These are phyloP conservation scores for Colletotrichum sp. DNA, from an alignment of 2,329 filamentous ascomycete species.

Conservation along the genomic window DNA sequence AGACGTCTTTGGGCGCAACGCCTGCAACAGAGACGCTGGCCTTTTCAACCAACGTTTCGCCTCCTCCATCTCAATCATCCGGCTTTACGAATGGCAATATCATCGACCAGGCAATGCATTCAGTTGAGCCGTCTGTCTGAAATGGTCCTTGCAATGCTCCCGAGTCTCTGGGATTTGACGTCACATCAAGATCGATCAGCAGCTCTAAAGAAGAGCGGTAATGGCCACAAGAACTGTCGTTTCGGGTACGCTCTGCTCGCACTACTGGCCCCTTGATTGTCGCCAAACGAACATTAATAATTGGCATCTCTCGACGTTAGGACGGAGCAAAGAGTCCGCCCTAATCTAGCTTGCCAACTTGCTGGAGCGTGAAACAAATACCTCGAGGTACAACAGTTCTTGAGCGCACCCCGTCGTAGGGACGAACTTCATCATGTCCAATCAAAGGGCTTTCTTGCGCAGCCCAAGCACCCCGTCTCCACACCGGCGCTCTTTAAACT, in stretches of 20 bases:
- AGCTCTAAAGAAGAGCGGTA: not conserved
- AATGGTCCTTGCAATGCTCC: not conserved
- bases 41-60: not conserved
- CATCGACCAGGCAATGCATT: not conserved
- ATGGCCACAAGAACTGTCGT: not conserved
- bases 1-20: not conserved
- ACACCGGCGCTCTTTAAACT: not conserved
- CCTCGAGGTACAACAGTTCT: not conserved
- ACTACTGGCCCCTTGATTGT: not conserved
- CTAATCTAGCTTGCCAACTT: not conserved
- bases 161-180: conserved; percentile 1
- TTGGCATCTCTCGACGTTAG: not conserved
- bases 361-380: conserved; percentile 10
- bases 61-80: not conserved
- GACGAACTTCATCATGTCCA: conserved; percentile 11
- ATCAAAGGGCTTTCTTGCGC: not conserved
- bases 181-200: conserved; percentile 1
- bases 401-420: not conserved
- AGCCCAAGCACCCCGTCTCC: not conserved
- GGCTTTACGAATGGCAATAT: not conserved
- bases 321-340: conserved; percentile 14
- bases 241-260: not conserved
- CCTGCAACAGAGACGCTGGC: not conserved
- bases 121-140: not conserved
- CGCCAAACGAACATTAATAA: not conserved